These are phyloP conservation scores for Suhomyces taliae DNA, from an alignment of 1,139 yeast species.

Conservation along the genomic window DNA sequence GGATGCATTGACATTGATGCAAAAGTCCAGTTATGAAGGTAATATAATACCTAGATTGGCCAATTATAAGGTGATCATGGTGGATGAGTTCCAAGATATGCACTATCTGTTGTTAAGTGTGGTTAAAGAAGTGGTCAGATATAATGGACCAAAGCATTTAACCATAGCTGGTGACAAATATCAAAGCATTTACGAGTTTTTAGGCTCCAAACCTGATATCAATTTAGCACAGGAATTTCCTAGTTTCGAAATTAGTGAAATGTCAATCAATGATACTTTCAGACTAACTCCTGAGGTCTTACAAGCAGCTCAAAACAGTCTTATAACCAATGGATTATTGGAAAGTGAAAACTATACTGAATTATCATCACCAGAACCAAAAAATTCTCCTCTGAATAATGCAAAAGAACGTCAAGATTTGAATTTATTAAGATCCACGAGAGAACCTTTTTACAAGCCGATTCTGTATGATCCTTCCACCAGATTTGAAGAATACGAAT, in stretches of 20 bases:
- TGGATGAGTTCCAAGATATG: slow-evolving; percentile 80
- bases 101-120: slow-evolving; percentile 51
- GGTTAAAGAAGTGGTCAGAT: slow-evolving; percentile 35
- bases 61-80: slow-evolving; percentile 43
- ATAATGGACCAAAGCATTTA: slow-evolving; percentile 48
- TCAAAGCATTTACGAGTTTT: slow-evolving; percentile 68
- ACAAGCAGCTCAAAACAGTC: slow-evolving; percentile 32
- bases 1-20: slow-evolving; percentile 30
- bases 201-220: slow-evolving; percentile 49
- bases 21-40: slow-evolving; percentile 13
- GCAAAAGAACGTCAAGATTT: not conserved
- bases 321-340: slow-evolving; percentile 12
- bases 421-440: slow-evolving; percentile 16
- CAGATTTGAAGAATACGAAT: slow-evolving; percentile 38
- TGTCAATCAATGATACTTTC: slow-evolving; percentile 50
- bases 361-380: not conserved
- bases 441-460: slow-evolving; percentile 31
- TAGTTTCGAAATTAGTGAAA: slow-evolving; percentile 22
- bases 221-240: slow-evolving; percentile 27
- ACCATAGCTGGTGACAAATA: slow-evolving; percentile 73
- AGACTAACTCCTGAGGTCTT: slow-evolving; percentile 60
- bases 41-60: slow-evolving; percentile 24
- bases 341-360: not conserved
- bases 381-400: not conserved
- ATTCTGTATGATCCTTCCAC: slow-evolving; percentile 20